Percentiles rank a stretch among this genome's conserved stretches.
These are phyloP conservation scores for Xylariaceae sp. DNA, from an alignment of 2,329 filamentous ascomycete genomes.

Conservation along the genomic window DNA sequence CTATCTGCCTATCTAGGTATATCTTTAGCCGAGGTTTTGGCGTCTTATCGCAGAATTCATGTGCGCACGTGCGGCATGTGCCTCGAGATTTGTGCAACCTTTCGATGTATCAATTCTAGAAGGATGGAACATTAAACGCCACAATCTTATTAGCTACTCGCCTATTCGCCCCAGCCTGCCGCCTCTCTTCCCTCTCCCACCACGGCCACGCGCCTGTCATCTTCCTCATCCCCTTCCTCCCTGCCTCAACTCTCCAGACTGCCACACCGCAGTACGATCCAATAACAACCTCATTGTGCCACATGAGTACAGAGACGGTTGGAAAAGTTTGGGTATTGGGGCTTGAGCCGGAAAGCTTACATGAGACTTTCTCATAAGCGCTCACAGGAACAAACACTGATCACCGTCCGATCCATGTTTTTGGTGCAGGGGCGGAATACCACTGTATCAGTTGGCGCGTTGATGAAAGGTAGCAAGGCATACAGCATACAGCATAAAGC, in stretches of 20 bases:
- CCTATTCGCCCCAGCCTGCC: no score
- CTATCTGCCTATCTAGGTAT: no score
- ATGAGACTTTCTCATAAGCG: constrained; percentile 11
- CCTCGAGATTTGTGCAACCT: neutral
- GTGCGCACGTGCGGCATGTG: neutral
- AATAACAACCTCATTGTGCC: neutral
- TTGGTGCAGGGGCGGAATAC: constrained; percentile 24
- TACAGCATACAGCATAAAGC: no score
- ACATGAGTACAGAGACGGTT: neutral
- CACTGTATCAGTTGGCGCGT: constrained; percentile 26
- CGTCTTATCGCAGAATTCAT: no score
- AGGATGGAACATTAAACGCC: neutral
- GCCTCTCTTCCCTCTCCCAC: neutral
- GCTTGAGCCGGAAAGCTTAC: neutral
- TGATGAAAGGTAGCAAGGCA: constrained; percentile 13
- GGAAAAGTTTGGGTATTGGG: neutral
- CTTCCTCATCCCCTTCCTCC: neutral
- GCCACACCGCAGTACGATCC: neutral
- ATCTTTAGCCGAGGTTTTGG: neutral
- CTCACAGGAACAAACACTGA: constrained; percentile 14
- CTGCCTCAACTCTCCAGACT: neutral
- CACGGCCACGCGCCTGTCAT: neutral
- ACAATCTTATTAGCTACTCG: no score
- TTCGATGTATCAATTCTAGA: neutral
- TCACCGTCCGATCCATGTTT: constrained; percentile 17